Conservation (phyloP, 176 grass and related monocot genomes). For the Luzula sylvatica region DNA sequence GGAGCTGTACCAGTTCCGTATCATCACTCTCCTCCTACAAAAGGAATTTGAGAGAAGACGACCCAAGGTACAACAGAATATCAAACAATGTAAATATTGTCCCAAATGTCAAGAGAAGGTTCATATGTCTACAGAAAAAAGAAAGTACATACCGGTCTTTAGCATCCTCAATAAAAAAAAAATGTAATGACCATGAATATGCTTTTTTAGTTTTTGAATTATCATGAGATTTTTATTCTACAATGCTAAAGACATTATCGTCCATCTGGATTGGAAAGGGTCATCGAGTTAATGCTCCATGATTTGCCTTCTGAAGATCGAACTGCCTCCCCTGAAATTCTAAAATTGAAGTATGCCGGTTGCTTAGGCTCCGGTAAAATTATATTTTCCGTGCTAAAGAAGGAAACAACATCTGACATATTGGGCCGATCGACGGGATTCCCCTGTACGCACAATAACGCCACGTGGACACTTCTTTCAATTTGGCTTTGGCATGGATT, state of each 20-base stretch:
- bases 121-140: no score
- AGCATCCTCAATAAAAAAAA: no score
- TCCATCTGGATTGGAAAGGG: not conserved
- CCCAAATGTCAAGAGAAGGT: no score
- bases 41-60: no score
- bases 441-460: slow-evolving; percentile 4
- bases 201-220: no score
- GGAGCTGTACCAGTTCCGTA: no score
- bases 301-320: not conserved
- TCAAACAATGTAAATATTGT: no score
- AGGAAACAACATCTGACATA: slow-evolving; percentile 9
- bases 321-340: not conserved
- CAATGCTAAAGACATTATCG: not conserved
- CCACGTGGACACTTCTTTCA: slow-evolving; percentile 14
- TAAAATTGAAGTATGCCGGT: slow-evolving; percentile 11
- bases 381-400: slow-evolving; percentile 2
- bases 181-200: no score
- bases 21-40: no score
- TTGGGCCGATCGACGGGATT: slow-evolving; percentile 10
- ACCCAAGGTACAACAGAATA: no score
- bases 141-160: no score
- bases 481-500: not conserved
- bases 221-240: no score
- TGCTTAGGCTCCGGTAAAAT: slow-evolving; percentile 5
- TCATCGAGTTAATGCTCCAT: slow-evolving; percentile 1